Percentiles rank a stretch among this genome's conserved stretches.
Conservation (phyloP, 768 basidiomycete species). For the Exidia glandulosa region DNA sequence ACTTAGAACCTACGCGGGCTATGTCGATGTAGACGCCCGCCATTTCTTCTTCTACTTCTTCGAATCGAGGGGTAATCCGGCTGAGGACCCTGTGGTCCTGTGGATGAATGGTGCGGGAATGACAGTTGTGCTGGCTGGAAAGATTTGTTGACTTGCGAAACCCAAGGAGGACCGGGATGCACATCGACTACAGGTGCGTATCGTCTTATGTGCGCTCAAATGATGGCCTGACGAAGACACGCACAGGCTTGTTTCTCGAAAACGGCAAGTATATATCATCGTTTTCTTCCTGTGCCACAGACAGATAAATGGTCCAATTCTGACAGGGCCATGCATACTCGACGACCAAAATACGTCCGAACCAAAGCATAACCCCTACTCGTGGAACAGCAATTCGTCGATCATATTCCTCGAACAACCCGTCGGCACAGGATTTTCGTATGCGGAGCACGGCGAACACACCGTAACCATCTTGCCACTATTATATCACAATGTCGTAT, state of each 20-base stretch:
- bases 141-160: not conserved
- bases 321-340: slow-evolving; percentile 14
- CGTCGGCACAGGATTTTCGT: slow-evolving; percentile 46
- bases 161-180: not conserved
- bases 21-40: slow-evolving; percentile 6
- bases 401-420: slow-evolving; percentile 14
- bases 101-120: slow-evolving; percentile 15
- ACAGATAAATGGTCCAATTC: not conserved
- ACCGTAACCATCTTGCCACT: slow-evolving; percentile 21
- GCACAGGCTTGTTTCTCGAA: slow-evolving; percentile 17
- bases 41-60: slow-evolving; percentile 16
- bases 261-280: not conserved
- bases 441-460: slow-evolving; percentile 56
- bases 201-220: not conserved
- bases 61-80: slow-evolving; percentile 15
- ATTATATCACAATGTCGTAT: slow-evolving; percentile 2
- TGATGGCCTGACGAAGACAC: not conserved
- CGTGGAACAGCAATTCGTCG: slow-evolving; percentile 18
- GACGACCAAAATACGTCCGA: slow-evolving; percentile 8
- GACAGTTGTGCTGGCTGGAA: too few relatives aligned
- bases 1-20: slow-evolving; percentile 7
- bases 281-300: not conserved
- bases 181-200: not conserved
- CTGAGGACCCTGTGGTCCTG: slow-evolving; percentile 15
- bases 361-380: slow-evolving; percentile 21